These are phyloP conservation scores for Trichoderma semiorbis DNA, from an alignment of 2,329 filamentous ascomycete species.

Conservation along the genomic window DNA sequence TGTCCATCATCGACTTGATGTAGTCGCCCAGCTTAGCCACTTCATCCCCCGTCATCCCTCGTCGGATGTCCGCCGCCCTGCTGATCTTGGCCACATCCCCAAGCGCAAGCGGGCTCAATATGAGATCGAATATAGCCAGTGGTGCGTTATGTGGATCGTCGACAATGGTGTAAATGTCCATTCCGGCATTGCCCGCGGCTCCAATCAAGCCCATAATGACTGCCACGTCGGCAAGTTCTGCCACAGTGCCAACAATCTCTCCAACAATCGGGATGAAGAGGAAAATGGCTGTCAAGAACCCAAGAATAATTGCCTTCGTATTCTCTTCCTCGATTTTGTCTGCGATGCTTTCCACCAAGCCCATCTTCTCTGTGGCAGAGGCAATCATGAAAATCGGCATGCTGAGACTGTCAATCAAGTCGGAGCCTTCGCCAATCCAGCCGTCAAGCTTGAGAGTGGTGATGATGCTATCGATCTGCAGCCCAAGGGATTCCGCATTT, in stretches of 20 bases:
- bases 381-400: constrained; percentile 2
- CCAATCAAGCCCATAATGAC: not conserved
- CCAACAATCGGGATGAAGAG: constrained; percentile 6
- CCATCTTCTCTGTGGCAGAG: not conserved
- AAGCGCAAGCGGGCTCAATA: not conserved
- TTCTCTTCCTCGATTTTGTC: constrained; percentile 1
- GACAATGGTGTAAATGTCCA: constrained; percentile 6
- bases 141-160: not conserved
- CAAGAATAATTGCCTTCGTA: not conserved
- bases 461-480: not conserved
- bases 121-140: not conserved
- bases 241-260: not conserved
- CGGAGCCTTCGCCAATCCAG: not conserved
- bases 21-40: not conserved
- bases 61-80: not conserved
- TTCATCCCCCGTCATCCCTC: not conserved
- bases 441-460: not conserved
- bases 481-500: not conserved
- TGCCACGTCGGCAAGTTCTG: not conserved
- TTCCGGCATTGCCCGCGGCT: not conserved
- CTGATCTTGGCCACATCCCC: not conserved
- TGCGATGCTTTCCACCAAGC: not conserved
- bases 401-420: not conserved
- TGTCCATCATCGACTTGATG: not conserved
- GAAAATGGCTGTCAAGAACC: not conserved